phyloP scores from a whole-genome alignment of 139 green algal genomes.

The Chlorella vulgaris region DNA sequence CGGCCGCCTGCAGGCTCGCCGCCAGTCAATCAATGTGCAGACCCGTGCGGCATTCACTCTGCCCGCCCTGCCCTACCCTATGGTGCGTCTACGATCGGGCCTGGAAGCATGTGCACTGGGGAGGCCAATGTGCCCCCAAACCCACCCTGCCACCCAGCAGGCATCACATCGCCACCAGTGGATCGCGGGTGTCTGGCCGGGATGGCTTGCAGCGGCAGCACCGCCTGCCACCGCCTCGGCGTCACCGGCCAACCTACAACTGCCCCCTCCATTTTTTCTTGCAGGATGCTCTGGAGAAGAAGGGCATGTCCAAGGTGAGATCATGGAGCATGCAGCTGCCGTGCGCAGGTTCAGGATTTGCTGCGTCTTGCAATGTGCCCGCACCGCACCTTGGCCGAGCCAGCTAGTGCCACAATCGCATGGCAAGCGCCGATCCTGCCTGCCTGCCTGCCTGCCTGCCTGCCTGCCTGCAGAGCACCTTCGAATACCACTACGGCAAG shows the following conservation, averaged over 20 bases:
- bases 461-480: constrained; percentile 44
- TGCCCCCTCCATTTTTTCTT: background rate
- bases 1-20: background rate
- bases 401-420: no score
- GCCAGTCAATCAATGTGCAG: constrained; percentile 2
- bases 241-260: background rate
- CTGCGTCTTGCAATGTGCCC: no score
- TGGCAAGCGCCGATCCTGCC: background rate
- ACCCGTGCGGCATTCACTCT: constrained; percentile 45
- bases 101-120: no score
- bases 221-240: background rate
- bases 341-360: background rate
- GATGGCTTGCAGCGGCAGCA: background rate
- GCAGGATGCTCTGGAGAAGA: constrained; percentile 51
- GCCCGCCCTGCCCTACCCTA: constrained; percentile 46
- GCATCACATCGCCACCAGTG: no score
- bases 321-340: background rate
- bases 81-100: constrained; percentile 36
- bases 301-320: constrained; percentile 52
- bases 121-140: no score
- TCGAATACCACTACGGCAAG: constrained; percentile 95
- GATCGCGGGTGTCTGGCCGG: background rate
- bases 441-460: background rate
- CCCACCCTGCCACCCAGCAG: no score
- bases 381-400: no score